These are phyloP conservation scores for Eremothecium coryli DNA, from an alignment of 1,139 yeast genomes.

Conservation along the genomic window DNA sequence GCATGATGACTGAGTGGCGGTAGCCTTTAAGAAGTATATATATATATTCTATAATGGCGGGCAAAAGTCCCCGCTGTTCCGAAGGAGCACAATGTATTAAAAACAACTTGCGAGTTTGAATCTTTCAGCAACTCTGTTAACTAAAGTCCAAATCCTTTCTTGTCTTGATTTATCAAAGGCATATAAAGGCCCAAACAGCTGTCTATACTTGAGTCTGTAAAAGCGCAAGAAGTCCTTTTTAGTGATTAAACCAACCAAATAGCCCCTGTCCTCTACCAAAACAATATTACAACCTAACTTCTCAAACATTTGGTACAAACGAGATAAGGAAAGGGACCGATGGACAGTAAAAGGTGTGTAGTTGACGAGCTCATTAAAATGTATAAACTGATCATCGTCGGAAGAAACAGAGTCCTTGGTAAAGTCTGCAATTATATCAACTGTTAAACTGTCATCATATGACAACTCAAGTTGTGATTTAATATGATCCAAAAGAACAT, in stretches of 20 bases:
- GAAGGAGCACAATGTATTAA: too few relatives aligned
- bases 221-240: conserved; percentile 58
- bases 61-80: too few relatives aligned
- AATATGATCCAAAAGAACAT: conserved; percentile 16
- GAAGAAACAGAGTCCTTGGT: not conserved
- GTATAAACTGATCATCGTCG: conserved; percentile 19
- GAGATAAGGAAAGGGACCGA: conserved; percentile 48
- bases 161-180: conserved; percentile 21
- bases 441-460: conserved; percentile 15
- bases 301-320: conserved; percentile 59
- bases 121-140: conserved; percentile 8
- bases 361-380: conserved; percentile 42
- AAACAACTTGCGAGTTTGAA: conserved; percentile 10
- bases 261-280: conserved; percentile 49
- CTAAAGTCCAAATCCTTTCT: conserved; percentile 19
- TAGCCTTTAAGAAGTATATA: not conserved
- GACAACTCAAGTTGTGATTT: conserved; percentile 14
- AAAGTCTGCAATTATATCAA: conserved; percentile 2
- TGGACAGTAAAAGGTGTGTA: conserved; percentile 56
- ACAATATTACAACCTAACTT: conserved; percentile 75
- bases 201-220: conserved; percentile 25
- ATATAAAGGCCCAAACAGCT: conserved; percentile 24
- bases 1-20: conserved; percentile 43
- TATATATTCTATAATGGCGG: conserved; percentile 4
- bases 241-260: conserved; percentile 53